These are phyloP conservation scores for Kappamyces sp. DNA, from an alignment of 192 early-diverging fungal species.

Conservation along the genomic window DNA sequence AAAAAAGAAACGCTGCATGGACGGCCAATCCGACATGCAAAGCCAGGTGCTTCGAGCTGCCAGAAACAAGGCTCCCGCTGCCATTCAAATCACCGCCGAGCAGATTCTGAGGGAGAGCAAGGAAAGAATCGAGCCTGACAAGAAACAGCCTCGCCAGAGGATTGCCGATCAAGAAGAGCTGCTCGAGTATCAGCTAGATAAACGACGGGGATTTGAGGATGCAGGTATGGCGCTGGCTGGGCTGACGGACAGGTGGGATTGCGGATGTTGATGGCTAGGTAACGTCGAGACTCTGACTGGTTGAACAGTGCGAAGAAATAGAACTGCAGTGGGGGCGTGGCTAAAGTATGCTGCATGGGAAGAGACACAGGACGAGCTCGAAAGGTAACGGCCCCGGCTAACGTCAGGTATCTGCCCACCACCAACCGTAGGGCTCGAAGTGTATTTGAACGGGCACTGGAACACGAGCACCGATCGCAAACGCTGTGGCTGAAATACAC, in stretches of 20 bases:
- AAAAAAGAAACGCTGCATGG: too few relatives aligned
- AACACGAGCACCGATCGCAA: conserved; percentile 80
- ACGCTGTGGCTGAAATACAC: conserved; percentile 87
- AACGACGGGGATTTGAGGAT: conserved; percentile 94
- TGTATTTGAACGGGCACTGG: conserved; percentile 89
- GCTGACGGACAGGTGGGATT: too few relatives aligned
- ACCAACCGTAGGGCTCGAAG: conserved; percentile 39
- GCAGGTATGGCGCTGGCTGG: too few relatives aligned
- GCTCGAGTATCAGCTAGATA: conserved; percentile 78
- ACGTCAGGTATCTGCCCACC: too few relatives aligned
- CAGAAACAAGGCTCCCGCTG: conserved; percentile 97
- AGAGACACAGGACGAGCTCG: conserved; percentile 80
- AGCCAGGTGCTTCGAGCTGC: conserved; percentile 30
- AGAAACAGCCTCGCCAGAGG: conserved; percentile 71
- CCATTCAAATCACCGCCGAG: conserved; percentile 97
- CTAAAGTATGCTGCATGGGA: conserved; percentile 96
- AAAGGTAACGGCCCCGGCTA: conserved; percentile 40
- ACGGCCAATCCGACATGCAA: too few relatives aligned
- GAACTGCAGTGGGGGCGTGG: conserved; percentile 84
- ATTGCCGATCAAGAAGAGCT: conserved; percentile 92
- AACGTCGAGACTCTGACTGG: too few relatives aligned
- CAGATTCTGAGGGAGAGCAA: conserved; percentile 95
- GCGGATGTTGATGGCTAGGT: too few relatives aligned
- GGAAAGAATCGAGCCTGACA: conserved; percentile 63
- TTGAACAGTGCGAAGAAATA: conserved; percentile 67